Evolutionary conservation across 495 filamentous ascomycete genomes (phyloP).

Genomic region (Jackrogersella minutella): DNA sequence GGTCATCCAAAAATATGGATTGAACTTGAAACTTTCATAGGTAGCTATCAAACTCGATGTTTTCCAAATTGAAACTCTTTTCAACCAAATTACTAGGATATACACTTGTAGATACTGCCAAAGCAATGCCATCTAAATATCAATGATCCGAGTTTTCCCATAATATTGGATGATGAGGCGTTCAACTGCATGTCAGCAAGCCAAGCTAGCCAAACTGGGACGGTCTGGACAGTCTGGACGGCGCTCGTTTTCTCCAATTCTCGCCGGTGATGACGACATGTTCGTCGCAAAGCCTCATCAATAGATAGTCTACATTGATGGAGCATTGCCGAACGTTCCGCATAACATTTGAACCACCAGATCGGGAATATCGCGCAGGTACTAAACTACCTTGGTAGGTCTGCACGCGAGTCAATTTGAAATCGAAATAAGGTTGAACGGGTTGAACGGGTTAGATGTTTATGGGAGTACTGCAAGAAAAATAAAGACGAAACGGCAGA

Average conservation of each 20-base stretch:
- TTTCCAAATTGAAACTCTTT: neutral
- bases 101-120: too few relatives aligned
- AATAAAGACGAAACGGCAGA: neutral
- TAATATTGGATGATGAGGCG: neutral
- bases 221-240: neutral
- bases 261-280: slow-evolving; percentile 30
- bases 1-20: too few relatives aligned
- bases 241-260: neutral
- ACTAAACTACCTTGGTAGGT: too few relatives aligned
- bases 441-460: too few relatives aligned
- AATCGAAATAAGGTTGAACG: too few relatives aligned
- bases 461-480: too few relatives aligned
- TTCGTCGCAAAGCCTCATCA: slow-evolving; percentile 12
- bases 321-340: slow-evolving; percentile 27
- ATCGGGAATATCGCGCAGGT: slow-evolving; percentile 13
- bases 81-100: too few relatives aligned
- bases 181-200: slow-evolving; percentile 1
- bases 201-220: neutral
- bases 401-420: too few relatives aligned
- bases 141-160: neutral
- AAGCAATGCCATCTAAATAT: neutral
- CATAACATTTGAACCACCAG: neutral
- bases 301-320: neutral
- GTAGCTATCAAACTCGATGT: too few relatives aligned
- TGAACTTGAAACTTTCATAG: too few relatives aligned